Conservation (phyloP, 139 green algal species). For the Chlamydomonas urium region DNA sequence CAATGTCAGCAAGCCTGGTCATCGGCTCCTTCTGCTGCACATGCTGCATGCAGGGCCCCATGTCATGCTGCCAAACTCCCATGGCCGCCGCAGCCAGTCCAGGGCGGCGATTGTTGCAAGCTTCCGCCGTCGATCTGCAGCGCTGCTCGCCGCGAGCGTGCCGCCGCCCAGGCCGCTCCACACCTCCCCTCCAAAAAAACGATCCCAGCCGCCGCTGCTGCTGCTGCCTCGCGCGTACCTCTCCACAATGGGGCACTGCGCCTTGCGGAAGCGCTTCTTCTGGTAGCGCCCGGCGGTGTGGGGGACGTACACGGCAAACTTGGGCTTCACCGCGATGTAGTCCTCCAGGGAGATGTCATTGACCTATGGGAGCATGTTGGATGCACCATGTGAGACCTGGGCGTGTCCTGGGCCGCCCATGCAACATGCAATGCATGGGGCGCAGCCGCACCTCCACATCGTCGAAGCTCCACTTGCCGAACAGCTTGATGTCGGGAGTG, state of each 20-base stretch:
- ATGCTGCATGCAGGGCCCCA: too few species aligned
- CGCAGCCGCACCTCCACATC: conserved; percentile 96
- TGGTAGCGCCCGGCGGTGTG: conserved; percentile 98
- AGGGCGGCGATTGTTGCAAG: too few species aligned
- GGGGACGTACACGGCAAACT: conserved; percentile 90
- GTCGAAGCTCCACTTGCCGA: conserved; percentile 95
- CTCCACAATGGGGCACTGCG: conserved; percentile 98
- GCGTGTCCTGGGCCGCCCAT: neutral
- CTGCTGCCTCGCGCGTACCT: too few species aligned
- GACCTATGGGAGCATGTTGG: conserved; percentile 69
- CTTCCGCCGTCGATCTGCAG: too few species aligned
- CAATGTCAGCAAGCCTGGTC: too few species aligned
- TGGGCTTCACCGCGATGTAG: conserved; percentile 98
- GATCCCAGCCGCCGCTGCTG: too few species aligned
- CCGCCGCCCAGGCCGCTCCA: too few species aligned
- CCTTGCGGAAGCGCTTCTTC: conserved; percentile 98
- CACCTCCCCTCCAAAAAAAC: too few species aligned
- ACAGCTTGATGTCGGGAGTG: conserved; percentile 71
- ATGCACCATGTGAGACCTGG: neutral
- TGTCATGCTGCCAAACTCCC: too few species aligned
- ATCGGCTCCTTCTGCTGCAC: too few species aligned
- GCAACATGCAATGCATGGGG: neutral
- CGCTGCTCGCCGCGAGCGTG: too few species aligned
- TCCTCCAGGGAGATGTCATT: conserved; percentile 98
- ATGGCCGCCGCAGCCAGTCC: too few species aligned